Percentiles rank a stretch among this genome's conserved stretches.
These are phyloP conservation scores for Misopates orontium DNA, from an alignment of 257 asterid species.

Conservation along the genomic window DNA sequence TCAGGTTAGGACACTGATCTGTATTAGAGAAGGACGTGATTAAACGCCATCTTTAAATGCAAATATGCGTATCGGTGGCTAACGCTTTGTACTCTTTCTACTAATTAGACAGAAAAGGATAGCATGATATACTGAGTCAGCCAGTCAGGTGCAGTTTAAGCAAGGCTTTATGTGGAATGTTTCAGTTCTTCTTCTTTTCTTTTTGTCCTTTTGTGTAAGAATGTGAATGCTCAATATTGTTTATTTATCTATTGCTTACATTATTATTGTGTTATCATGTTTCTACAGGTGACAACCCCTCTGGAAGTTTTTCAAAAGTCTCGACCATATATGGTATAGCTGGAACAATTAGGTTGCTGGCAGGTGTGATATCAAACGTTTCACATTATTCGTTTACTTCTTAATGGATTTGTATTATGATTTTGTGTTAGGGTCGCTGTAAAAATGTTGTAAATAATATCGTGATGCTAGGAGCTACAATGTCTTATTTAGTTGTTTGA, in stretches of 20 bases:
- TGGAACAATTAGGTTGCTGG: conserved; percentile 90
- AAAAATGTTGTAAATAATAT: background rate
- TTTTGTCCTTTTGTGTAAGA: background rate
- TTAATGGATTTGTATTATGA: background rate
- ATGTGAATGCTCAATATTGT: conserved; percentile 10
- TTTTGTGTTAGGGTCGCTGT: conserved; percentile 7
- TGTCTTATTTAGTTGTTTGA: conserved; percentile 8
- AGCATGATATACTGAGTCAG: background rate
- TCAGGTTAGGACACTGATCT: no score
- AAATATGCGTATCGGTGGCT: no score
- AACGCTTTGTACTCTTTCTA: no score
- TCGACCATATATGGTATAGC: conserved; percentile 82
- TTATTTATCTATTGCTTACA: conserved; percentile 19
- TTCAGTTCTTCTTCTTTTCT: background rate
- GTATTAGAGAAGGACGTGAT: no score
- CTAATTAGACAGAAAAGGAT: conserved; percentile 5
- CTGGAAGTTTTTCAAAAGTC: conserved; percentile 56
- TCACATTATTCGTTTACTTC: conserved; percentile 16
- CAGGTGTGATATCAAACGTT: conserved; percentile 55
- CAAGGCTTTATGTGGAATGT: background rate
- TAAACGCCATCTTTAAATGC: no score
- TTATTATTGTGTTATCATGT: conserved; percentile 7
- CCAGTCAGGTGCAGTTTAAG: conserved; percentile 4
- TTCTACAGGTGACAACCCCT: conserved; percentile 49
- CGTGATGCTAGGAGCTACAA: background rate